Evolutionary conservation across 768 basidiomycete species (phyloP).

Genomic region (Tricholomella constricta): DNA sequence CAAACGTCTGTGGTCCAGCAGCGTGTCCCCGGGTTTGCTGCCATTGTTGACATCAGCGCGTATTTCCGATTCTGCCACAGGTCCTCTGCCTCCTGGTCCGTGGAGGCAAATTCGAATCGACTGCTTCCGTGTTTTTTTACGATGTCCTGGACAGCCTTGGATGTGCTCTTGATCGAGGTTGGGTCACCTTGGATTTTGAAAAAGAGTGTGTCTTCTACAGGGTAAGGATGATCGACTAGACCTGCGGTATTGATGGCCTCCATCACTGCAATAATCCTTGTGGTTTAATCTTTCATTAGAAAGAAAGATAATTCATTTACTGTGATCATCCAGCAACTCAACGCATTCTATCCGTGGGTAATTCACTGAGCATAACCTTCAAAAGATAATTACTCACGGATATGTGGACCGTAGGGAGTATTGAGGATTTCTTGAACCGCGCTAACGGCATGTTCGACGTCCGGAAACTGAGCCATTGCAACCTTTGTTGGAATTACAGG

Average conservation of each 20-base stretch:
- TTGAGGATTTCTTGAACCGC: constrained; percentile 84
- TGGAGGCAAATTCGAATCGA: constrained; percentile 71
- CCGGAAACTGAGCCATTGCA: constrained; percentile 85
- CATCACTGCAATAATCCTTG: constrained; percentile 57
- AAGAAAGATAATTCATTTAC: constrained; percentile 33
- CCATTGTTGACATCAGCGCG: constrained; percentile 71
- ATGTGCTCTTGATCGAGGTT: constrained; percentile 55
- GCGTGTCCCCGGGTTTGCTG: constrained; percentile 59
- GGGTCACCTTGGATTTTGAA: constrained; percentile 89
- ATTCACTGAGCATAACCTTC: neutral
- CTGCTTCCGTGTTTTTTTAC: constrained; percentile 67
- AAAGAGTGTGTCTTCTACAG: constrained; percentile 78
- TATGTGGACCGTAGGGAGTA: constrained; percentile 64
- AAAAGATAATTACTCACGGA: constrained; percentile 52
- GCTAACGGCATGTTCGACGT: constrained; percentile 73
- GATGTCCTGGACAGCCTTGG: constrained; percentile 59
- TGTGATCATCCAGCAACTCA: constrained; percentile 80
- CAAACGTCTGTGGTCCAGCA: constrained; percentile 93
- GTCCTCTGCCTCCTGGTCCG: constrained; percentile 72
- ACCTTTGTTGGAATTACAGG: constrained; percentile 83
- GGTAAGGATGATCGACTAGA: constrained; percentile 59
- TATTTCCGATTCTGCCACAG: constrained; percentile 89
- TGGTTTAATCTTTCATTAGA: neutral
- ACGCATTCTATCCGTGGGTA: constrained; percentile 65
- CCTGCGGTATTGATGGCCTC: constrained; percentile 71